Percentiles rank a stretch among this genome's conserved stretches.
phyloP scores from a whole-genome alignment of 257 asterid genomes.

The Solanum virginianum region DNA sequence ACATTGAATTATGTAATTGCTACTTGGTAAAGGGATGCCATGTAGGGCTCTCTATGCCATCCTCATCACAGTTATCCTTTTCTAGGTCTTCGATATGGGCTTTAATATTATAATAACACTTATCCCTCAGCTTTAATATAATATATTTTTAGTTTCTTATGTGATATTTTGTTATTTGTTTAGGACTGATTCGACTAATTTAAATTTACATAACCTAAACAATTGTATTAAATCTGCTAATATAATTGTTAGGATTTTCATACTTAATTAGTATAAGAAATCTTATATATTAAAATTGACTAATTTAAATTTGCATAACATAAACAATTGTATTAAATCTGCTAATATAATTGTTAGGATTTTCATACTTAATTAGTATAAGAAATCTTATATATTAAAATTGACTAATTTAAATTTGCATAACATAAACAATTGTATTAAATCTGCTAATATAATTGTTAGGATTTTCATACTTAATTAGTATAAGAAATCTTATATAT shows the following conservation, averaged over 20 bases:
- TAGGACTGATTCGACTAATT: background rate
- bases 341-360: too few relatives aligned
- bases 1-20: background rate
- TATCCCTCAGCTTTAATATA: too few relatives aligned
- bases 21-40: background rate
- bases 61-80: background rate
- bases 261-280: background rate
- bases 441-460: too few relatives aligned
- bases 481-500: background rate
- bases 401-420: background rate
- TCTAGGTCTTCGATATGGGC: background rate
- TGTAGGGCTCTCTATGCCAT: background rate
- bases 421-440: background rate
- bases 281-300: too few relatives aligned
- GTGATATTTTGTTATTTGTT: fast-evolving
- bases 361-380: background rate
- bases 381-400: too few relatives aligned
- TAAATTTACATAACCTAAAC: background rate
- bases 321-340: background rate
- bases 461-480: background rate
- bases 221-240: background rate
- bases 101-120: background rate
- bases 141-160: background rate
- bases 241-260: background rate
- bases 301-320: background rate